A percentile compares a stretch with the other conserved stretches of the same genome.
These are phyloP conservation scores for Penicillium sp. DNA, from an alignment of 2,329 filamentous ascomycete genomes.

Conservation along the genomic window DNA sequence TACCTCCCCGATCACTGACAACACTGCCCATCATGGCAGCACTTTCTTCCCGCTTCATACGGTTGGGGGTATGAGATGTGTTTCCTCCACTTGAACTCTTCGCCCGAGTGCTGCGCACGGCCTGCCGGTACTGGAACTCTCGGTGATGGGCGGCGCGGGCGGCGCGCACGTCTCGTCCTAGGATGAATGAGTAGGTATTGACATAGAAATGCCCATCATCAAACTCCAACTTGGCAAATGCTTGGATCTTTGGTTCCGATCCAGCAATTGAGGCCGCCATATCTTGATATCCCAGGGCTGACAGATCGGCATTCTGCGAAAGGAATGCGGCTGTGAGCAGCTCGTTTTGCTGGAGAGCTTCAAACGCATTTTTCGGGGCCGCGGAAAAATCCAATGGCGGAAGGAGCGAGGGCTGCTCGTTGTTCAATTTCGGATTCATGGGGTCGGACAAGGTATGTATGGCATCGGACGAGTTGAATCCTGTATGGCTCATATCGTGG, in stretches of 20 bases:
- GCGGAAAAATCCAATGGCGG: conserved; percentile 35
- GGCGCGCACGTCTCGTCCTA: conserved; percentile 60
- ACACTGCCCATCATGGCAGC: conserved; percentile 48
- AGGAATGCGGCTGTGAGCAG: conserved; percentile 41
- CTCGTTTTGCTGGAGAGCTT: conserved; percentile 41
- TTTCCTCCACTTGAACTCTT: conserved; percentile 49
- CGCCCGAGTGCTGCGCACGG: conserved; percentile 39
- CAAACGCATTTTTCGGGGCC: conserved; percentile 35
- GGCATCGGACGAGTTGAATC: conserved; percentile 21
- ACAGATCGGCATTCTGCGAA: conserved; percentile 36
- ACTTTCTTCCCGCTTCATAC: conserved; percentile 45
- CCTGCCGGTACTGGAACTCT: conserved; percentile 44
- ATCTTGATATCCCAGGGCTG: conserved; percentile 37
- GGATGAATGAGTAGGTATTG: conserved; percentile 60
- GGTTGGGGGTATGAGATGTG: conserved; percentile 45
- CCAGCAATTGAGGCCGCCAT: conserved; percentile 38
- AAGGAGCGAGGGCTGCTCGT: conserved; percentile 36
- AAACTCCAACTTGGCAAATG: conserved; percentile 64
- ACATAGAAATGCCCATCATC: conserved; percentile 65
- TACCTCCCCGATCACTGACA: conserved; percentile 56
- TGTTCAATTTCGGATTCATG: conserved; percentile 29
- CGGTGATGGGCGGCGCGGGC: conserved; percentile 47
- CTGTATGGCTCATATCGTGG: conserved; percentile 6
- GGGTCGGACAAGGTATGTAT: conserved; percentile 35
- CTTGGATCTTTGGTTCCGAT: conserved; percentile 51